Evolutionary conservation across 768 basidiomycete genomes (phyloP).

Genomic region (Lyophyllum atratum): DNA sequence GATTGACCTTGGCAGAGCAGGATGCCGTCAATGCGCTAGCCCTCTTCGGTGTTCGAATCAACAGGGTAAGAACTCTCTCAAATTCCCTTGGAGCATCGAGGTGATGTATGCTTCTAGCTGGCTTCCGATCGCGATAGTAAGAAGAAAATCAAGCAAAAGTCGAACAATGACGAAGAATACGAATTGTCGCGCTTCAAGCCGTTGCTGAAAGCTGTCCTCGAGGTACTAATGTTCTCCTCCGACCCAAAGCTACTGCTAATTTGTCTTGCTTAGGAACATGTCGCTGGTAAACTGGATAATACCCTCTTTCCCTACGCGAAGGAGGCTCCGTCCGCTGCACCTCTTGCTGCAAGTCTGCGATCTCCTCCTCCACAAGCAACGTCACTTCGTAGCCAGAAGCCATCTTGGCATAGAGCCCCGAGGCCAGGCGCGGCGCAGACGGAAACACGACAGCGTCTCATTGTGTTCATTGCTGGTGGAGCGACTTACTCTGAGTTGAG

Average conservation of each 20-base stretch:
- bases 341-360: constrained; percentile 46
- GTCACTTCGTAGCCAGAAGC: constrained; percentile 87
- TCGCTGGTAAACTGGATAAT: constrained; percentile 74
- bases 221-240: constrained; percentile 48
- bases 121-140: constrained; percentile 77
- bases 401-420: constrained; percentile 84
- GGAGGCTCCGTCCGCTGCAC: constrained; percentile 64
- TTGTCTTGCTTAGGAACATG: constrained; percentile 66
- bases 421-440: constrained; percentile 47
- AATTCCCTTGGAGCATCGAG: not conserved
- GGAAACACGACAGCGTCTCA: constrained; percentile 71
- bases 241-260: not conserved
- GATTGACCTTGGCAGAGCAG: constrained; percentile 84
- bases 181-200: constrained; percentile 95
- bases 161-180: constrained; percentile 85
- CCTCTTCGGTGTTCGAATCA: constrained; percentile 81
- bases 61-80: constrained; percentile 55
- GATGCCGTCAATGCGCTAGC: constrained; percentile 90
- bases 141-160: constrained; percentile 81
- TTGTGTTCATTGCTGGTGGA: constrained; percentile 93
- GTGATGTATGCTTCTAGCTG: constrained; percentile 43
- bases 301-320: constrained; percentile 87
- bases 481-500: constrained; percentile 96
- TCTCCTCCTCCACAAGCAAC: constrained; percentile 58
- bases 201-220: constrained; percentile 74